A percentile compares a stretch with the other conserved stretches of the same genome.
Evolutionary conservation across 768 basidiomycete species (phyloP).

Genomic region (Termitomyces sp.): DNA sequence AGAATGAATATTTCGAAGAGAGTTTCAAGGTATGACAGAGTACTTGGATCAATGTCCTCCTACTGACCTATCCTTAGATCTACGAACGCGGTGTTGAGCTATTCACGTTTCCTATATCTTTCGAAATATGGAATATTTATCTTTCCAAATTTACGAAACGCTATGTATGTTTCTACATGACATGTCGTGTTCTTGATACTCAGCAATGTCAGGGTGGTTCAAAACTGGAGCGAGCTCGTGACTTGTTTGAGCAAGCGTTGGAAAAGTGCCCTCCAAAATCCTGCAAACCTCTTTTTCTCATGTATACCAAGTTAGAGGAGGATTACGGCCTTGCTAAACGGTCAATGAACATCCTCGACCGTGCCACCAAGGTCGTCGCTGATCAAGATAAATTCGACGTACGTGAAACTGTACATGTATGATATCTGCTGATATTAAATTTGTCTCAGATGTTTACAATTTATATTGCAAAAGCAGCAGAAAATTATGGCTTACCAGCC

Average conservation of each 20-base stretch:
- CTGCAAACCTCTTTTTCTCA: conserved; percentile 90
- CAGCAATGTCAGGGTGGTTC: conserved; percentile 62
- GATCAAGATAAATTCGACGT: conserved; percentile 96
- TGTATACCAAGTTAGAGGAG: conserved; percentile 96
- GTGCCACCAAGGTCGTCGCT: conserved; percentile 80
- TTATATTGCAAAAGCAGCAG: conserved; percentile 96
- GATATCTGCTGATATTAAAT: background rate
- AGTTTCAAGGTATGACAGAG: conserved; percentile 76
- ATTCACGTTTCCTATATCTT: conserved; percentile 96
- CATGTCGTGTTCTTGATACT: background rate
- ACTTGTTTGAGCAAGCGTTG: conserved; percentile 95
- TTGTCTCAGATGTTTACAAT: conserved; percentile 81
- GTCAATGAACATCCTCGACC: conserved; percentile 93
- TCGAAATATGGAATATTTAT: conserved; percentile 99
- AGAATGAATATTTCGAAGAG: conserved; percentile 97
- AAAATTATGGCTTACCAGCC: conserved; percentile 92
- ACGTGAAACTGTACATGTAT: conserved; percentile 16
- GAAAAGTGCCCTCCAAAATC: conserved; percentile 95
- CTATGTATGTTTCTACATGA: conserved; percentile 55
- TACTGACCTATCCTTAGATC: conserved; percentile 40
- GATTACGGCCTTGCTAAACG: conserved; percentile 93
- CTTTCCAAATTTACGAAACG: conserved; percentile 95
- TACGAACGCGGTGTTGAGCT: conserved; percentile 97
- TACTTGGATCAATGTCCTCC: background rate
- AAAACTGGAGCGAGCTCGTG: conserved; percentile 93